These are phyloP conservation scores for Mesotaenium endlicherianum DNA, from an alignment of 139 green algal genomes.

Conservation along the genomic window DNA sequence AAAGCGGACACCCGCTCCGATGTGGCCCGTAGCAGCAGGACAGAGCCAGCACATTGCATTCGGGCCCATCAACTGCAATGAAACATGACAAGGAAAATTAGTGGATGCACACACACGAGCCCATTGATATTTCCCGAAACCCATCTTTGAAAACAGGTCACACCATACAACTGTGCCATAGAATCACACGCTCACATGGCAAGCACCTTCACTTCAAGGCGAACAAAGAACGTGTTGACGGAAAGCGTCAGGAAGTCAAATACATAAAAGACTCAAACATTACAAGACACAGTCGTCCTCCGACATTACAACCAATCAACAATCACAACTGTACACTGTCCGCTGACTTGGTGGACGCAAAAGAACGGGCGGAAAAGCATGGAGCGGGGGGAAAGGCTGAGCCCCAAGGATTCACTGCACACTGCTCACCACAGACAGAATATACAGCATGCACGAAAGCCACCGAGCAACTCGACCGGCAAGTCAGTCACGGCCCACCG, in stretches of 20 bases:
- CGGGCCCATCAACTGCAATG: constrained; percentile 37
- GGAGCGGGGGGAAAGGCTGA: neutral
- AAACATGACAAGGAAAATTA: neutral
- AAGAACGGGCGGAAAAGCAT: neutral
- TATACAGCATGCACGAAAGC: no score
- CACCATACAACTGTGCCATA: neutral
- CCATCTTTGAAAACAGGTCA: neutral
- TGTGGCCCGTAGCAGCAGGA: constrained; percentile 16
- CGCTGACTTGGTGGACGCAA: constrained; percentile 11
- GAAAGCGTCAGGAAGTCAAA: neutral
- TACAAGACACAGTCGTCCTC: no score
- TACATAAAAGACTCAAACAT: neutral
- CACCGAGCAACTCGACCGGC: no score
- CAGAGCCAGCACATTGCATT: constrained; percentile 36
- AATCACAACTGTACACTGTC: neutral
- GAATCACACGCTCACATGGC: neutral
- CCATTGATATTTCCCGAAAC: neutral
- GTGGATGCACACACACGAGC: neutral
- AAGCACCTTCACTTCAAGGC: neutral
- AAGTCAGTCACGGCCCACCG: no score
- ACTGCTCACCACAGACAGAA: no score
- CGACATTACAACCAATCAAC: neutral
- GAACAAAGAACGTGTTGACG: neutral
- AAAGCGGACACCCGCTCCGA: constrained; percentile 22
- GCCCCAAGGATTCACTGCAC: neutral